Base-by-base conservation (phyloP, 371 early-diverging fungal species). In the Saksenaea vasiformis region DNA sequence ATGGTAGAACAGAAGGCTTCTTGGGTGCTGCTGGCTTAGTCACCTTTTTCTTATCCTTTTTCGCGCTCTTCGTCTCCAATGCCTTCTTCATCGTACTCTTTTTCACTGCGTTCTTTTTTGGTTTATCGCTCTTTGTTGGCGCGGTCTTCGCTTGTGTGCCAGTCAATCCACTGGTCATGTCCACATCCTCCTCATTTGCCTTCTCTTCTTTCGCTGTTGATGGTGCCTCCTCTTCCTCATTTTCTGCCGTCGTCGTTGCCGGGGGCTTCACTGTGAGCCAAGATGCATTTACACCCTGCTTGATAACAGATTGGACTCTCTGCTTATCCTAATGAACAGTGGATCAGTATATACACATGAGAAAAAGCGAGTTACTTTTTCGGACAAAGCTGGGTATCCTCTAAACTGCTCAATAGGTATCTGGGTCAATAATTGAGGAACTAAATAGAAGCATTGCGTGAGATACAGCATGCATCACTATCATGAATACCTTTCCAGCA, bases 401-500 rank as follows among this genome's bases (percentile, higher is more conserved):
- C 73, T 66, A 26, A 77, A 75, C 44, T 74, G 71, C 26, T 79
- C 77, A 54, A 79, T 68, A 35, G 79, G 77, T 24, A 79, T 47
- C 56, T 64, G 61, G 7, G 69, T 66, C 43, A 79, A 56, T 15
- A 69, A 35, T 22, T 68, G 68, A 54, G 79, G 79, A 5, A 79
- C 79, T 79, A 10, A 19, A n/a, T 9, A 38, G 2, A 55, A 44
- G 26, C 34, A 37, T 39, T 36, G 56, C 43, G 41, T 44, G 4
- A 39, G 31, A 51, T 7, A 14, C 14, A 10, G 0, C 5, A 9
- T 15, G 1, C 35, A 35, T 8, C 51, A 47, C 10, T 8, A 19
- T 4, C 51, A 9, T 56, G 10, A 15, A 66, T 79, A 82, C 83
- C 81, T 69, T 76, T 78, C 62, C 74, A 85, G 58, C 85, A 85